Evolutionary conservation across 768 basidiomycete species (phyloP).

Genomic region (Leccinum ochraceum): DNA sequence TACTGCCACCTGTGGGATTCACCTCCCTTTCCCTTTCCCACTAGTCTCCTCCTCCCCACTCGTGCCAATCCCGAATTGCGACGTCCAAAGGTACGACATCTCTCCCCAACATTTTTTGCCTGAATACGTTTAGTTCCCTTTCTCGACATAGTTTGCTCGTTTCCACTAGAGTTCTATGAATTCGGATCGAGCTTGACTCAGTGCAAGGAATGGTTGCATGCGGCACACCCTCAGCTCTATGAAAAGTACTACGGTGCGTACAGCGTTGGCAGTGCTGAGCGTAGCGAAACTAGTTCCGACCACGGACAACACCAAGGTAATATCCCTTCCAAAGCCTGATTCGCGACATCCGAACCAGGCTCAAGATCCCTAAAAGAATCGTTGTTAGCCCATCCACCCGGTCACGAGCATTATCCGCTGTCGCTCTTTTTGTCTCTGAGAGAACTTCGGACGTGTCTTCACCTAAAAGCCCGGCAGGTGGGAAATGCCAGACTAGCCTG

Average conservation of each 20-base stretch:
- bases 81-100: constrained; percentile 32
- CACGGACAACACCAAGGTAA: too few species aligned
- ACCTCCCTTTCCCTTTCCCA: too few species aligned
- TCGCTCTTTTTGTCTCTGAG: constrained; percentile 57
- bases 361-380: background rate
- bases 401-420: constrained; percentile 52
- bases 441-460: constrained; percentile 52
- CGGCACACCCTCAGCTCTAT: constrained; percentile 63
- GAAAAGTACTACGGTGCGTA: constrained; percentile 63
- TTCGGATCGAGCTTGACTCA: constrained; percentile 86
- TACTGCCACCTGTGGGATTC: too few species aligned
- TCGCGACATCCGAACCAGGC: too few species aligned
- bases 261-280: too few species aligned
- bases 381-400: constrained; percentile 65
- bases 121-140: background rate
- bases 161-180: constrained; percentile 95
- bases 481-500: constrained; percentile 37
- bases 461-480: too few species aligned
- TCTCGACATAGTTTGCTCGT: constrained; percentile 69
- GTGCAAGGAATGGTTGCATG: constrained; percentile 91
- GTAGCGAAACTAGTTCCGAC: too few species aligned
- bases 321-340: too few species aligned
- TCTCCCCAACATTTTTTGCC: too few species aligned
- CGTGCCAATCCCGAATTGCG: too few species aligned
- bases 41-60: too few species aligned